These are phyloP conservation scores for Suillus occidentalis DNA, from an alignment of 768 basidiomycete genomes.

Conservation along the genomic window DNA sequence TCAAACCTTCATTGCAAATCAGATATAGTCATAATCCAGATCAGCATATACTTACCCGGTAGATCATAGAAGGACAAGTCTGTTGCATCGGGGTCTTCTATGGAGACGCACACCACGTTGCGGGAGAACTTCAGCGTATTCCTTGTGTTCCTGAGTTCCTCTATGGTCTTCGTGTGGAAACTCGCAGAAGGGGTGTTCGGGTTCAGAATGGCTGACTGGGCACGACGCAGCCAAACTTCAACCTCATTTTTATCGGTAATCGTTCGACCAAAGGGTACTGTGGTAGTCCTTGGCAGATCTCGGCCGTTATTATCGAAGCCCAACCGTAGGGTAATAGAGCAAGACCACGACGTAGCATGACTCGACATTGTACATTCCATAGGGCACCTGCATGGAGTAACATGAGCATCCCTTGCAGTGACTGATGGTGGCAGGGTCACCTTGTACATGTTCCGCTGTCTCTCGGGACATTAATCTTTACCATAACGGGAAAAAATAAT, in stretches of 20 bases:
- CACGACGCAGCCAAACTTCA: constrained; percentile 55
- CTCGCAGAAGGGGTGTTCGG: constrained; percentile 33
- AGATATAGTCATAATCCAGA: neutral
- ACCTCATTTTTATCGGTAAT: constrained; percentile 44
- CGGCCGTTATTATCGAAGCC: constrained; percentile 36
- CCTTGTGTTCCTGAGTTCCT: constrained; percentile 13
- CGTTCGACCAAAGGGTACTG: constrained; percentile 41
- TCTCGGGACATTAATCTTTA: constrained; percentile 42
- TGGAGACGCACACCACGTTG: constrained; percentile 43
- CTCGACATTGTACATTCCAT: constrained; percentile 37
- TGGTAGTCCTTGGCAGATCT: constrained; percentile 19
- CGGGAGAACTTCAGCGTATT: constrained; percentile 34
- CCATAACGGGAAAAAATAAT: neutral
- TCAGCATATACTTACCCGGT: constrained; percentile 29
- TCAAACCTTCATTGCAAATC: constrained; percentile 38
- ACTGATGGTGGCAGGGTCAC: neutral
- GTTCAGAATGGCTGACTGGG: constrained; percentile 58
- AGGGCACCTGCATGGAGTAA: constrained; percentile 27
- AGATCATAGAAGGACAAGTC: constrained; percentile 42
- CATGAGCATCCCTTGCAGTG: neutral
- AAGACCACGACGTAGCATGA: constrained; percentile 30
- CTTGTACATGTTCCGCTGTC: constrained; percentile 48
- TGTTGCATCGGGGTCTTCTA: constrained; percentile 38
- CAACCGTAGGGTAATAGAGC: constrained; percentile 43
- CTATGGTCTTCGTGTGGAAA: constrained; percentile 20